A percentile compares a stretch with the other conserved stretches of the same genome.
phyloP scores from a whole-genome alignment of 768 basidiomycete species.

The Amanita rimosa region DNA sequence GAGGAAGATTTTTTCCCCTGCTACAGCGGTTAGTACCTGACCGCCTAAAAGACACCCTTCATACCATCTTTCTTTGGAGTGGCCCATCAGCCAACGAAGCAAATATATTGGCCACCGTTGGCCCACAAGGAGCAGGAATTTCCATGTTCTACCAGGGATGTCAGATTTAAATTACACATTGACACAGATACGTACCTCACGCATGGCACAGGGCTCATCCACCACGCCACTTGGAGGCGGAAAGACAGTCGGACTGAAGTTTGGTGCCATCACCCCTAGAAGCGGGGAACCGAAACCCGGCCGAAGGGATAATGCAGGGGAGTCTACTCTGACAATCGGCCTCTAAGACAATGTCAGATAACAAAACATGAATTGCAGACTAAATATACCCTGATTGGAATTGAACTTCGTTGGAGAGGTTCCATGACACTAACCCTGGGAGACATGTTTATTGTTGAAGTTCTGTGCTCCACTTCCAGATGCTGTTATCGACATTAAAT shows the following conservation, averaged over 20 bases:
- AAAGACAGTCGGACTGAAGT: constrained; percentile 21
- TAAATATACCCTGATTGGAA: constrained; percentile 14
- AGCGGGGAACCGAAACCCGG: constrained; percentile 20
- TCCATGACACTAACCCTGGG: constrained; percentile 12
- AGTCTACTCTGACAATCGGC: constrained; percentile 14
- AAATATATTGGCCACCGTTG: background rate
- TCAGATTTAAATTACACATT: background rate
- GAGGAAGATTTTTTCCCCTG: background rate
- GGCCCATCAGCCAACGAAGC: background rate
- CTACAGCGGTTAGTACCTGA: background rate
- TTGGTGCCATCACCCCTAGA: constrained; percentile 20
- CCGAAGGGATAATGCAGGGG: constrained; percentile 19
- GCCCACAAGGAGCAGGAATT: background rate
- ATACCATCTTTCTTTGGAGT: background rate
- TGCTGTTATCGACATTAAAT: constrained; percentile 11
- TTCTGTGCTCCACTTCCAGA: constrained; percentile 5
- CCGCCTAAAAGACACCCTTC: background rate
- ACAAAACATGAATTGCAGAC: background rate
- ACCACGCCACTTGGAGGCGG: constrained; percentile 22
- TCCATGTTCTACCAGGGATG: background rate
- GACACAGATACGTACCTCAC: constrained; percentile 15
- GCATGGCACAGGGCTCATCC: constrained; percentile 21
- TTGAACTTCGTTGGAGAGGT: constrained; percentile 15
- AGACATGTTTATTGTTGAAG: background rate
- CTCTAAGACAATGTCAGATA: constrained; percentile 11